Evolutionary conservation across 202 grass and related monocot genomes (phyloP), one percentile per base, ranked within the genome.

Genomic region (Zoysia matrella): DNA sequence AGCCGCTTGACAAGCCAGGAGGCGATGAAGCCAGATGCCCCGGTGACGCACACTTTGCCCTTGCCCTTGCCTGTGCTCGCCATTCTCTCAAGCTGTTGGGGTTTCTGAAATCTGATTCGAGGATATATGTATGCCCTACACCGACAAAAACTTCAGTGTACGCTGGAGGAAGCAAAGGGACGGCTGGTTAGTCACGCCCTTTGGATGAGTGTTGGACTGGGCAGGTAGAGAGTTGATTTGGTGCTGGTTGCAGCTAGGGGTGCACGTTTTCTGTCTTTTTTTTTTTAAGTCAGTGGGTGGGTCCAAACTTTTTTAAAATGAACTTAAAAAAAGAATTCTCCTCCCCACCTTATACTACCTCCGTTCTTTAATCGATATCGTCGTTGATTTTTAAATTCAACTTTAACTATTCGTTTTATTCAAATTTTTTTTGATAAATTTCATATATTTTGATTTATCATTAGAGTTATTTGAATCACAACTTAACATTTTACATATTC

Each of bases 1-100:
- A 97, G 90, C 72, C 84, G 75, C 73, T 92, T 97, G 67, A 94
- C 74, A 73, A 97, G 90, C 92, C 94, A 97, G 45, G 92, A 97
- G 65, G 94, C 92, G 76, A 94, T 80, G 83, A 86, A 97, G 45
- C 95, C 95, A 45, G 90, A 88, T 5, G 95, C 95, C 75, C 92
- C 90, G 1, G 95, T 94, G 52, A 97, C 88, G 42, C 95, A 97
- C 18, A 91, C 84, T 78, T 22, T 22, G 22, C 22, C 22, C 22
- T 89, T 94, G 45, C 95, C 78, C 79, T 88, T 93, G 78, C 50
- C 65, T 11, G 18, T 68, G 53, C 78, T 54, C 2, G 71, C 62
- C 85, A 83, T 90, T 86, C 48, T 86, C 69, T 68, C 53, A 83
- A 67, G 52, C 74, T 79, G 22, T 15, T 70, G 41, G 10, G 69